phyloP scores from a whole-genome alignment of 495 filamentous ascomycete species.

The Penicillium bialowiezense region DNA sequence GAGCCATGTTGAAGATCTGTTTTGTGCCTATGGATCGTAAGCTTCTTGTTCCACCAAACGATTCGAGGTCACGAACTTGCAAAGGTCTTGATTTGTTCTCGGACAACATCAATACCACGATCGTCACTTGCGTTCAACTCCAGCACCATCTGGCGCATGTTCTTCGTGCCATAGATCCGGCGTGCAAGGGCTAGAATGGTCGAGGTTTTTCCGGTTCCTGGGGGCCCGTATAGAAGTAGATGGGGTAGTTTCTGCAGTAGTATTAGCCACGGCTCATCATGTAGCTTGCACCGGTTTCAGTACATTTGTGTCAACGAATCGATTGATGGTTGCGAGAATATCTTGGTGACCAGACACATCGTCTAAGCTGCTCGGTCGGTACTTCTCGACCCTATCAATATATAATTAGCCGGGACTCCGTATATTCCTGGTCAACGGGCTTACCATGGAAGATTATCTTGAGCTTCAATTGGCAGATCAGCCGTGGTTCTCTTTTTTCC shows the following conservation, averaged over 20 bases:
- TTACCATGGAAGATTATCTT: constrained; percentile 92
- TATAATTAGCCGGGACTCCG: constrained; percentile 6
- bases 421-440: neutral
- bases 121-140: constrained; percentile 97
- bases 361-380: constrained; percentile 78
- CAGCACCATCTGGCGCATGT: constrained; percentile 96
- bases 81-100: constrained; percentile 99
- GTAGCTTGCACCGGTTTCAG: constrained; percentile 1
- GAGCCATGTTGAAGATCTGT: constrained; percentile 60
- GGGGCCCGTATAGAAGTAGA: constrained; percentile 95
- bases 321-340: constrained; percentile 94
- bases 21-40: constrained; percentile 62
- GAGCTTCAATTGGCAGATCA: constrained; percentile 89
- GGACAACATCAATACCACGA: constrained; percentile 95
- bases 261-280: constrained; percentile 3
- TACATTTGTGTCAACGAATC: constrained; percentile 89
- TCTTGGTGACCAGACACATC: constrained; percentile 99
- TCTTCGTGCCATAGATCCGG: constrained; percentile 85
- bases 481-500: constrained; percentile 88
- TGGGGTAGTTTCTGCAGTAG: constrained; percentile 72
- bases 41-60: constrained; percentile 24
- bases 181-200: constrained; percentile 90
- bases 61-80: constrained; percentile 53
- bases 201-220: constrained; percentile 95
- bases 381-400: constrained; percentile 88